Conservation (phyloP, 1,139 yeast genomes). For the Blastobotrys indianensis region DNA sequence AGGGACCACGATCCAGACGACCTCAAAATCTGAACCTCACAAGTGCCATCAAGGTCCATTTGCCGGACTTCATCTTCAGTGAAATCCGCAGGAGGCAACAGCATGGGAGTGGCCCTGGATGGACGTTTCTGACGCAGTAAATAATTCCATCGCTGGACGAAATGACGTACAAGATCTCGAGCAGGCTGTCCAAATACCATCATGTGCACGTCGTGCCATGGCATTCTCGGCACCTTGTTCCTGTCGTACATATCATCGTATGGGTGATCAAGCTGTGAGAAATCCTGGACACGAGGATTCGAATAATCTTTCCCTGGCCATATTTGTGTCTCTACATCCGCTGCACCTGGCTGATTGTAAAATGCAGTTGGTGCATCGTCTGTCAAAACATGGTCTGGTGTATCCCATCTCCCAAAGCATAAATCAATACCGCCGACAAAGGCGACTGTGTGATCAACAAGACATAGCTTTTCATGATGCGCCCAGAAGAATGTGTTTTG, state of each 20-base stretch:
- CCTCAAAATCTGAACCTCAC: conserved; percentile 84
- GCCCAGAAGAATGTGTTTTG: conserved; percentile 98
- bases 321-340: conserved; percentile 42
- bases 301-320: conserved; percentile 98
- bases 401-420: conserved; percentile 93
- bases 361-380: conserved; percentile 57
- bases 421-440: conserved; percentile 94
- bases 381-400: conserved; percentile 85
- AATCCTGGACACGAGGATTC: conserved; percentile 89
- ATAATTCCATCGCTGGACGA: conserved; percentile 97
- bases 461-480: conserved; percentile 90
- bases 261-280: conserved; percentile 72
- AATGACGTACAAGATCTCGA: conserved; percentile 85
- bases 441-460: conserved; percentile 82
- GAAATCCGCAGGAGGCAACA: conserved; percentile 89
- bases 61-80: conserved; percentile 61
- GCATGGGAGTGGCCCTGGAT: conserved; percentile 82
- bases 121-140: conserved; percentile 89
- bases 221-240: conserved; percentile 81
- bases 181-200: conserved; percentile 94
- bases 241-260: conserved; percentile 92
- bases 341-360: conserved; percentile 22
- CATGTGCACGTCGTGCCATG: conserved; percentile 99
- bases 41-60: conserved; percentile 71
- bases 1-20: conserved; percentile 92